phyloP scores from a whole-genome alignment of 192 early-diverging fungal genomes.

The Ramicandelaber brevisporus region DNA sequence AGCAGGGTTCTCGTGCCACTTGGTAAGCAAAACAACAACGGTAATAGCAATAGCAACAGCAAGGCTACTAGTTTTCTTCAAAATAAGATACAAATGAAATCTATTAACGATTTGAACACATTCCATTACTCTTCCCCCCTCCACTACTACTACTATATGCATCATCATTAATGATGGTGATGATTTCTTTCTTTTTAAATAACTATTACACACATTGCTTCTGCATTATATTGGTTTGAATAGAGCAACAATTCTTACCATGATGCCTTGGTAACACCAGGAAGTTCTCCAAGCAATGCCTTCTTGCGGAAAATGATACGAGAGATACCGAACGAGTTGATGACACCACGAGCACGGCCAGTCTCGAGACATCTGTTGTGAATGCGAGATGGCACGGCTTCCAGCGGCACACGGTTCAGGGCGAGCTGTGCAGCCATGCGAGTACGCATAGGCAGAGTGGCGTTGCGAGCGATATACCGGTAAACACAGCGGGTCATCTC shows the following conservation, averaged over 20 bases:
- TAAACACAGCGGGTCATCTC: conserved; percentile 49
- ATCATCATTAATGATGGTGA: too few relatives aligned
- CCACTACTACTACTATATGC: too few relatives aligned
- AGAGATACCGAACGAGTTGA: conserved; percentile 46
- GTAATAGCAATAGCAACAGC: too few relatives aligned
- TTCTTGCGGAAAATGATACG: conserved; percentile 58
- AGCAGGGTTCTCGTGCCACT: conserved; percentile 24
- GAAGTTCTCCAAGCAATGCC: conserved; percentile 50
- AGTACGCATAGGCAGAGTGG: conserved; percentile 37
- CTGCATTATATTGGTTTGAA: too few relatives aligned
- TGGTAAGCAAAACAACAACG: conserved; percentile 9
- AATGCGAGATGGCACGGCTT: conserved; percentile 32
- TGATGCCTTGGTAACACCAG: conserved; percentile 53
- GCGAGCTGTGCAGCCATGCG: conserved; percentile 54
- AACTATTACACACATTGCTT: too few relatives aligned
- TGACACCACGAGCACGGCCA: conserved; percentile 45
- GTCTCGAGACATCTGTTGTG: conserved; percentile 49
- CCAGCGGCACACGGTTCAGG: conserved; percentile 32
- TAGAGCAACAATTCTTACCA: conserved; percentile 24
- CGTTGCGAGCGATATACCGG: conserved; percentile 52
- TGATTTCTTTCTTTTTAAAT: too few relatives aligned
- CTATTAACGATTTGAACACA: too few relatives aligned
- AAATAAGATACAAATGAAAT: too few relatives aligned
- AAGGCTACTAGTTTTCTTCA: too few relatives aligned
- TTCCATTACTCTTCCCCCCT: too few relatives aligned